A percentile compares a stretch with the other conserved stretches of the same genome.
Evolutionary conservation across 2,329 filamentous ascomycete genomes (phyloP).

Genomic region (Lasiodiplodia gonubiensis): DNA sequence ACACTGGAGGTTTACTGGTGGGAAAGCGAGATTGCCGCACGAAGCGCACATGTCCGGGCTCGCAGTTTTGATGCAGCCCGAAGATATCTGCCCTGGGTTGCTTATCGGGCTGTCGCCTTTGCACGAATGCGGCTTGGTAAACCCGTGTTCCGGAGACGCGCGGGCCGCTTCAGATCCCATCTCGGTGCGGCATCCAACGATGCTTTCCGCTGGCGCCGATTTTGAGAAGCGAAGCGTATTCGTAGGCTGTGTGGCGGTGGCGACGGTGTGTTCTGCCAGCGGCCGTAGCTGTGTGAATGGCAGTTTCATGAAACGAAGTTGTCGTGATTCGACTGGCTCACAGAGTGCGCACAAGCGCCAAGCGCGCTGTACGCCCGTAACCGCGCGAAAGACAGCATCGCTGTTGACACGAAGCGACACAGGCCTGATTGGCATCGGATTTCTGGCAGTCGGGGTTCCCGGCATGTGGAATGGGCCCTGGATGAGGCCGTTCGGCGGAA

Average conservation of each 20-base stretch:
- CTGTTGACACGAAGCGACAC: neutral
- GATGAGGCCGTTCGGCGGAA: neutral
- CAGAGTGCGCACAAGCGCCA: slow-evolving; percentile 2
- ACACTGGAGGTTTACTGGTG: neutral
- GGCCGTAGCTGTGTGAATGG: slow-evolving; percentile 3
- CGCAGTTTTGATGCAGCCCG: neutral
- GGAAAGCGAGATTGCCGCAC: neutral
- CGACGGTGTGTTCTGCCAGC: neutral
- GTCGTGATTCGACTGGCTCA: neutral
- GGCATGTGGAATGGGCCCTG: neutral
- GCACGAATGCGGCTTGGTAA: neutral
- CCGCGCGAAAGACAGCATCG: slow-evolving; percentile 8
- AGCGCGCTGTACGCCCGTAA: slow-evolving; percentile 2
- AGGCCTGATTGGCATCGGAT: neutral
- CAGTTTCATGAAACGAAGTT: slow-evolving; percentile 17
- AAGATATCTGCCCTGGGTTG: neutral
- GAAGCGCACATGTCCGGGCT: neutral
- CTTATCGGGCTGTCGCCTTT: neutral
- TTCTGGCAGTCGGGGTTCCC: neutral
- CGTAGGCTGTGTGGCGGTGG: neutral
- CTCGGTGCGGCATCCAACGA: neutral
- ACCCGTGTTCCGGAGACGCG: neutral
- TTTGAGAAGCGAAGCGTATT: neutral
- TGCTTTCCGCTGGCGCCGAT: neutral
- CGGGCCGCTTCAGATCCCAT: neutral